Conservation (phyloP, 148 eudicot genomes). For the Fagopyrum homotropicum region DNA sequence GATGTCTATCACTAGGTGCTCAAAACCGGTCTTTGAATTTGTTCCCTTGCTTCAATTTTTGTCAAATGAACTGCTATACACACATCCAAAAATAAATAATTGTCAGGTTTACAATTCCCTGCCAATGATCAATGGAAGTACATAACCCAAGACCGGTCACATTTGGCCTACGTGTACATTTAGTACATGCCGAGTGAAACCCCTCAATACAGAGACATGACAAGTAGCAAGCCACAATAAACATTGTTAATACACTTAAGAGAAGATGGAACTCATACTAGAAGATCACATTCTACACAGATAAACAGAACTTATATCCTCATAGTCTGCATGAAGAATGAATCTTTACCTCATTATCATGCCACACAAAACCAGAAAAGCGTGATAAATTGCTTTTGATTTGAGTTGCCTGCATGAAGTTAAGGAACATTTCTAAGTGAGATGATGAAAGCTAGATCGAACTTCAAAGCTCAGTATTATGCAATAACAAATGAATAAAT, state of each 20-base stretch:
- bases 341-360: slow-evolving; percentile 68
- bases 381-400: slow-evolving; percentile 66
- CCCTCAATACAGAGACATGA: neutral
- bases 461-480: neutral
- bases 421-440: neutral
- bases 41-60: neutral
- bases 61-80: neutral
- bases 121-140: neutral
- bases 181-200: neutral
- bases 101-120: neutral
- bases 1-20: neutral
- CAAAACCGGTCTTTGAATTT: neutral
- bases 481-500: neutral
- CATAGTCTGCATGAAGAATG: neutral
- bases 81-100: neutral
- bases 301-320: neutral
- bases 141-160: neutral
- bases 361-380: slow-evolving; percentile 94
- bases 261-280: neutral
- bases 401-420: slow-evolving; percentile 59
- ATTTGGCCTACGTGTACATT: neutral
- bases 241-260: neutral
- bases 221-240: slow-evolving; percentile 4
- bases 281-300: neutral
- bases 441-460: neutral